phyloP scores from a whole-genome alignment of 1,284 basidiomycete genomes.

The Trichosporon coremiiforme region DNA sequence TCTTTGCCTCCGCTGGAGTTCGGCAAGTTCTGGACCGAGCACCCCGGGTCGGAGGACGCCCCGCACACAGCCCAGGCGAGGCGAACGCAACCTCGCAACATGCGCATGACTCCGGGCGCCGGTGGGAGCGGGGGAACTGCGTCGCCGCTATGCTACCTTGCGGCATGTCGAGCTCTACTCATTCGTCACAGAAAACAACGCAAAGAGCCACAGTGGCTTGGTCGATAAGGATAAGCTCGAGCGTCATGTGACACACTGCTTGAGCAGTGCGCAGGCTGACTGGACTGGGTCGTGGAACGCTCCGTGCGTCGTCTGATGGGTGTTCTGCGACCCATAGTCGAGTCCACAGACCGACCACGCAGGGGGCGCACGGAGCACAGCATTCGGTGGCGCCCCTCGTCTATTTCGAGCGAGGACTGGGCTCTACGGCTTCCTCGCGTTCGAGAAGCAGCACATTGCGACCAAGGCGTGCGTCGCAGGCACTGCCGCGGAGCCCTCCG shows the following conservation, averaged over 20 bases:
- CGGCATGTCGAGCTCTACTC: no score
- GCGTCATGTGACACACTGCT: constrained; percentile 7
- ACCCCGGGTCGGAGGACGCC: not conserved
- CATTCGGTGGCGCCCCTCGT: not conserved
- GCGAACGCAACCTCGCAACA: not conserved
- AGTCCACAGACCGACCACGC: not conserved
- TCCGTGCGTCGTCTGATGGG: not conserved
- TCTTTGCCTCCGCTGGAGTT: not conserved
- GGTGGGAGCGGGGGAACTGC: not conserved
- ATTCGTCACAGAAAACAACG: no score
- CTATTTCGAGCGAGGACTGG: not conserved
- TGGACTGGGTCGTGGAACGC: not conserved
- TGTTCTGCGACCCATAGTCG: not conserved
- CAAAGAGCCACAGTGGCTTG: constrained; percentile 7
- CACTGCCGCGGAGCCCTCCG: not conserved
- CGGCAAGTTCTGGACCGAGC: constrained; percentile 8
- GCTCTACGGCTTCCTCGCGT: constrained; percentile 1
- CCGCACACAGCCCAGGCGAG: not conserved
- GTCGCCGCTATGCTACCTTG: not conserved
- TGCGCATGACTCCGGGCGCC: not conserved
- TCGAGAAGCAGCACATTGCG: not conserved
- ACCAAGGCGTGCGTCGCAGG: not conserved
- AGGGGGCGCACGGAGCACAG: not conserved
- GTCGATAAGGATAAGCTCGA: not conserved
- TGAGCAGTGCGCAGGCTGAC: no score